Base-by-base conservation (phyloP, 2,329 filamentous ascomycete genomes). In the Rutstroemia sydowiana region DNA sequence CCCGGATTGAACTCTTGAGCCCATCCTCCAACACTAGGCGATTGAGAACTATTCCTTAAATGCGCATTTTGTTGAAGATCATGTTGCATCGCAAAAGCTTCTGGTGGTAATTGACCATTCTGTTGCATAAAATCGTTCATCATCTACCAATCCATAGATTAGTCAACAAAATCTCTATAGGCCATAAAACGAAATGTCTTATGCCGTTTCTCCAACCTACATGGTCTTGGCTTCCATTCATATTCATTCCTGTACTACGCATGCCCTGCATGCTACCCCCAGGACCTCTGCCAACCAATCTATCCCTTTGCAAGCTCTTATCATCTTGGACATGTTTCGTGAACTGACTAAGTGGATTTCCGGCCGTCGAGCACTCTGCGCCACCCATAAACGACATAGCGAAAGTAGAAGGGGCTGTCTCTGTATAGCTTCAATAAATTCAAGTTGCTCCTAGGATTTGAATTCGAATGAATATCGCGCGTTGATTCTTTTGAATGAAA, bases 271-370 rank as follows among this genome's bases (percentile, higher is more conserved):
- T 77, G 64, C 85, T 74, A 7, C 79, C 84, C 40, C 79, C 82
- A 0, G 87, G 85, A 0, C 82, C 84, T 59, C 85, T 76, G 57
- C 88, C 88, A 55, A 88, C 84, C 56, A 97, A 76, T 54, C 93
- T 82, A 70, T 98, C 93, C 64, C 91, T 80, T 72, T 97, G 93
- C 53, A 97, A 75, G 53, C 88, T 93, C 72, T 91, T 95, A 74
- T 98, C 93, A 77, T 95, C 89, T 67, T 95, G 88, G 52, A 93
- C 88, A 70, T 96, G 91, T 72, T 98, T 98, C 59, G 91, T 89
- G 70, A 98, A 95, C 75, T 97, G 93, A 68, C 88, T 92, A 64
- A 98, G 83, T 53, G 95, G 93, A 71, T 98, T 98, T 66, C 86
- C 89, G 59, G 88, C 90, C 56, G 93, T 95, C 52, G 92, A 97